Evolutionary conservation across 1,284 basidiomycete species (phyloP).

Genomic region (Leccinum subrobustum): DNA sequence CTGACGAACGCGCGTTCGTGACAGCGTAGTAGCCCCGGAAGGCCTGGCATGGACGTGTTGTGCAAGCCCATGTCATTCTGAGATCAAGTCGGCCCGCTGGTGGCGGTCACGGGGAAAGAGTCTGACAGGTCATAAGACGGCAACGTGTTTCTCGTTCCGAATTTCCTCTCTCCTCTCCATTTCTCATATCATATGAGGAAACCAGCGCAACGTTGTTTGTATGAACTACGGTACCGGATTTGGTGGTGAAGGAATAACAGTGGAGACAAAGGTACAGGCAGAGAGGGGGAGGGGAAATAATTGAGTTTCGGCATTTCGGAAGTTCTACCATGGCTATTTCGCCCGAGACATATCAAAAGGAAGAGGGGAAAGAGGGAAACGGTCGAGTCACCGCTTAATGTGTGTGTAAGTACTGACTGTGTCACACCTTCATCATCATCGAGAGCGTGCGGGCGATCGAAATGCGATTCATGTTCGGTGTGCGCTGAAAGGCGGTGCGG

Average conservation of each 20-base stretch:
- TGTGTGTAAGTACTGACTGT: not conserved
- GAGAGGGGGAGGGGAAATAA: not conserved
- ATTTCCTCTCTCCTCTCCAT: not conserved
- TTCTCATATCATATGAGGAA: not conserved
- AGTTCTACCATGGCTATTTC: conserved; percentile 9
- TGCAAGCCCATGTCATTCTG: conserved; percentile 11
- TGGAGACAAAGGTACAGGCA: not conserved
- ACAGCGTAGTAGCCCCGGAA: not conserved
- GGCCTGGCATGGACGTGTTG: conserved; percentile 11
- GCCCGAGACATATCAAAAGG: conserved; percentile 14
- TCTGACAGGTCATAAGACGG: conserved; percentile 18
- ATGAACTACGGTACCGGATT: conserved; percentile 3
- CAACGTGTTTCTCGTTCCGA: conserved; percentile 11
- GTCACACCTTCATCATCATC: not conserved
- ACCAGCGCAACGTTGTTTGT: conserved; percentile 9
- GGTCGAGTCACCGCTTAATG: conserved; percentile 11
- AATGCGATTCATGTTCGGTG: not conserved
- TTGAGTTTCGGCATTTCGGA: not conserved
- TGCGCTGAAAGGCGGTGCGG: not conserved
- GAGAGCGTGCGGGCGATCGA: not conserved
- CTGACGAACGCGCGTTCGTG: not conserved
- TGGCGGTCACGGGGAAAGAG: conserved; percentile 8
- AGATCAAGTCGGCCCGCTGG: not conserved
- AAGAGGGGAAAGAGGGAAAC: not conserved
- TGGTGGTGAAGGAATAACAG: not conserved